phyloP scores from a whole-genome alignment of 768 basidiomycete genomes.

The Hygrophoropsis aurantiaca region DNA sequence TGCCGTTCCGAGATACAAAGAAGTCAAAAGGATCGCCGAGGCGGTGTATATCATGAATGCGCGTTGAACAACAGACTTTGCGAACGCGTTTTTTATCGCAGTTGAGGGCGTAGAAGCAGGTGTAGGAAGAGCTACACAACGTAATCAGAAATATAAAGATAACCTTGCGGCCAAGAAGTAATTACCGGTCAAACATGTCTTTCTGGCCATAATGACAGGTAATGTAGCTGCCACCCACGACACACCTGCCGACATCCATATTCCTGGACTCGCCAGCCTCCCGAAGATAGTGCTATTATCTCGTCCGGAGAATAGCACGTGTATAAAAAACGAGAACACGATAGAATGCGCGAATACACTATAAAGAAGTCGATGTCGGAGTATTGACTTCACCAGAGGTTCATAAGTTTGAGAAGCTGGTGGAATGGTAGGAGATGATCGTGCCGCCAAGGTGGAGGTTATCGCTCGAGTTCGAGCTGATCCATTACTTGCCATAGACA shows the following conservation, averaged over 20 bases:
- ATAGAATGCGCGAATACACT: constrained; percentile 53
- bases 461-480: constrained; percentile 39
- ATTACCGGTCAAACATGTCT: constrained; percentile 60
- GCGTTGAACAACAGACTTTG: constrained; percentile 46
- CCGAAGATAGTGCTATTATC: constrained; percentile 24
- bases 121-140: constrained; percentile 42
- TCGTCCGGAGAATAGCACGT: constrained; percentile 29
- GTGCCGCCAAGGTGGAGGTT: constrained; percentile 31
- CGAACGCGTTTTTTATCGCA: constrained; percentile 43
- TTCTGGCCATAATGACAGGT: constrained; percentile 58
- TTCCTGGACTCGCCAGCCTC: constrained; percentile 42
- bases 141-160: background rate
- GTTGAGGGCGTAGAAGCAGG: constrained; percentile 52
- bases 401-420: constrained; percentile 60
- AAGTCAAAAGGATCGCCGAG: constrained; percentile 45
- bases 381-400: constrained; percentile 60
- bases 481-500: constrained; percentile 1
- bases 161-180: constrained; percentile 4
- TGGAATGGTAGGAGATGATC: constrained; percentile 55
- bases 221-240: constrained; percentile 55
- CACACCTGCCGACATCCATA: constrained; percentile 39
- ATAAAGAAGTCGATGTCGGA: constrained; percentile 59
- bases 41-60: constrained; percentile 46
- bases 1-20: constrained; percentile 42
- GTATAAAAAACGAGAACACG: constrained; percentile 44